These are phyloP conservation scores for Staphylotrichum tortipilum DNA, from an alignment of 495 filamentous ascomycete genomes.

Conservation along the genomic window DNA sequence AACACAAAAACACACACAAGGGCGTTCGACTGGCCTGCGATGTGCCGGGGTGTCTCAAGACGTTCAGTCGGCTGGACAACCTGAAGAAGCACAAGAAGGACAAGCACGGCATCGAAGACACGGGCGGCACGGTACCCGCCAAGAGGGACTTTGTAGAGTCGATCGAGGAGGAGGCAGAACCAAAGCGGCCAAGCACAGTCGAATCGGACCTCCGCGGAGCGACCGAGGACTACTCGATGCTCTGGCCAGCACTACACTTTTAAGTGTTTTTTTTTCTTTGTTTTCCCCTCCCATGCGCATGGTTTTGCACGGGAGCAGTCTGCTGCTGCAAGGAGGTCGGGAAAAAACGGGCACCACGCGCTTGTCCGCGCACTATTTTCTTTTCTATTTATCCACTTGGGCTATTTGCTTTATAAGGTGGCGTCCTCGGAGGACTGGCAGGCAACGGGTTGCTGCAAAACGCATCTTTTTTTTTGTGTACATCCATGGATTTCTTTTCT, in stretches of 20 bases:
- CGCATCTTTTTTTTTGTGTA: background rate
- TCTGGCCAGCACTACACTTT: slow-evolving; percentile 29
- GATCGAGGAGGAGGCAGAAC: slow-evolving; percentile 10
- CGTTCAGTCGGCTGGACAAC: slow-evolving; percentile 38
- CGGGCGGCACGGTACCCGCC: slow-evolving; percentile 10
- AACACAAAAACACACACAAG: slow-evolving; percentile 34
- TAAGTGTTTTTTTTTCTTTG: background rate
- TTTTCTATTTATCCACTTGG: background rate
- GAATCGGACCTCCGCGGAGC: slow-evolving; percentile 15
- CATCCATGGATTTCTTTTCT: background rate
- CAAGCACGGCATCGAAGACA: slow-evolving; percentile 29
- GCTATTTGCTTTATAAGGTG: background rate
- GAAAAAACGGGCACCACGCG: background rate
- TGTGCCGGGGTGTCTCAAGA: slow-evolving; percentile 27
- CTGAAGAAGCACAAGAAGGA: slow-evolving; percentile 35
- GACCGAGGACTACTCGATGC: slow-evolving; percentile 26
- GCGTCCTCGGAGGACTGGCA: background rate
- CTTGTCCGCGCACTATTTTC: background rate
- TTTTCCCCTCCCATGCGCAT: too few relatives aligned
- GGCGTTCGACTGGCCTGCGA: slow-evolving; percentile 27
- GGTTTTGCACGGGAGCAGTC: too few relatives aligned
- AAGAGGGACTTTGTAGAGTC: slow-evolving; percentile 15
- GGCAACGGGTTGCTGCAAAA: background rate
- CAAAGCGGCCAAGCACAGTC: slow-evolving; percentile 11
- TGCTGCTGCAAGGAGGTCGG: background rate